phyloP scores from a whole-genome alignment of 768 basidiomycete species.

The Filobasidium wieringae region DNA sequence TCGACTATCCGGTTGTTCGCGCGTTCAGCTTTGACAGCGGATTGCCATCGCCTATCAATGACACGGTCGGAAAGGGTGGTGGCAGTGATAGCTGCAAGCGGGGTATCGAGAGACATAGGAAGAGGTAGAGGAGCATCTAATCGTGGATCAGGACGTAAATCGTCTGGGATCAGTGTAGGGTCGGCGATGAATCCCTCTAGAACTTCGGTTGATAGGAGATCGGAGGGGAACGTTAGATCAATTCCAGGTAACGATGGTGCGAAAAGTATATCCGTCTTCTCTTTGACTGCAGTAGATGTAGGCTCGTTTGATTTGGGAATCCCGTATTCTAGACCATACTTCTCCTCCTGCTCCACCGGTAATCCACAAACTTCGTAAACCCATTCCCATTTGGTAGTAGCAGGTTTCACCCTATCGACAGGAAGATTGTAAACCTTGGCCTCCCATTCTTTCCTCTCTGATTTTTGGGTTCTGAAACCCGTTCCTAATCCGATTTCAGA shows the following conservation, averaged over 20 bases:
- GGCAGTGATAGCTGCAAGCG: background rate
- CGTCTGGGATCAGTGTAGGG: background rate
- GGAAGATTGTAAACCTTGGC: background rate
- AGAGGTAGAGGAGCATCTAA: background rate
- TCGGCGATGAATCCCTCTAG: background rate
- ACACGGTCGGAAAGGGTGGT: slow-evolving; percentile 1
- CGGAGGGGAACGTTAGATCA: background rate
- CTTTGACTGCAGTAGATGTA: background rate
- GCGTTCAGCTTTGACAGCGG: slow-evolving; percentile 18
- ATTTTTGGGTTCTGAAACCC: slow-evolving; percentile 12
- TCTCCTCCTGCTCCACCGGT: background rate
- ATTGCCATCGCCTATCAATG: slow-evolving; percentile 14
- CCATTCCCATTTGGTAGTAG: slow-evolving; percentile 6
- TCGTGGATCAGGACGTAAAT: background rate
- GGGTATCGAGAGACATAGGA: background rate
- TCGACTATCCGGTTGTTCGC: slow-evolving; percentile 9
- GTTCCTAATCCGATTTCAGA: slow-evolving; percentile 7
- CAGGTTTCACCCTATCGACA: slow-evolving; percentile 2
- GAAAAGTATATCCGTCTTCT: background rate
- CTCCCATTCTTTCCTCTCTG: slow-evolving; percentile 7
- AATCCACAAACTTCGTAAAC: slow-evolving; percentile 5
- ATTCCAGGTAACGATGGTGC: background rate
- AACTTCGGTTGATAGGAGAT: background rate
- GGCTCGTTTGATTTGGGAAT: background rate
- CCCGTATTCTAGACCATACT: background rate